phyloP scores from a whole-genome alignment of 1,284 basidiomycete species.

The Lentinus polychrous region DNA sequence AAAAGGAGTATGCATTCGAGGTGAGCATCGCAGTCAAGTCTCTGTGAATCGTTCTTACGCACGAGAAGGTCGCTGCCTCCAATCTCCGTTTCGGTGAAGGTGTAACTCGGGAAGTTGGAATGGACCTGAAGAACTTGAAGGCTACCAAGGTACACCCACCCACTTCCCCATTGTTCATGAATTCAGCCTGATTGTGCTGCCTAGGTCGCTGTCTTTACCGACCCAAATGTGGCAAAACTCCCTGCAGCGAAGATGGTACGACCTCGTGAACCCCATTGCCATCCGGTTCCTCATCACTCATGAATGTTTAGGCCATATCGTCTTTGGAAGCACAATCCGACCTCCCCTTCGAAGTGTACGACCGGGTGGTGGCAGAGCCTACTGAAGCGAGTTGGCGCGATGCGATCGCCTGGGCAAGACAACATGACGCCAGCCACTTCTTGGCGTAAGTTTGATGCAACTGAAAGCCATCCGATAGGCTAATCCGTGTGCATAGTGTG shows the following conservation, averaged over 20 bases:
- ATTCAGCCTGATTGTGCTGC: constrained; percentile 12
- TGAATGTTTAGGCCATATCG: constrained; percentile 53
- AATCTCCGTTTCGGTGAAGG: constrained; percentile 88
- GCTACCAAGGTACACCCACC: constrained; percentile 57
- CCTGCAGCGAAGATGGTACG: constrained; percentile 74
- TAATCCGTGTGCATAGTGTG: constrained; percentile 43
- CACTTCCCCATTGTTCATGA: constrained; percentile 7
- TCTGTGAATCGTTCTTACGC: constrained; percentile 2
- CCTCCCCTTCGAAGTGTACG: constrained; percentile 81
- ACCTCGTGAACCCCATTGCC: too few relatives aligned
- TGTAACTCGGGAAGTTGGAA: constrained; percentile 87
- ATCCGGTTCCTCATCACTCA: constrained; percentile 1
- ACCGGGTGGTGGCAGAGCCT: constrained; percentile 83
- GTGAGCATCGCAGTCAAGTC: constrained; percentile 33
- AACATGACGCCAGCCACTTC: constrained; percentile 89
- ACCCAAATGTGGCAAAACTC: constrained; percentile 78
- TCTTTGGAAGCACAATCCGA: constrained; percentile 68
- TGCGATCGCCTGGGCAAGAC: constrained; percentile 84
- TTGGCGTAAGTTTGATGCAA: constrained; percentile 57
- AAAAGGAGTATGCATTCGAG: constrained; percentile 97
- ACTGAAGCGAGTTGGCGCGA: constrained; percentile 85
- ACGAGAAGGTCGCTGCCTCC: constrained; percentile 77
- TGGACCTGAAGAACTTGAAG: constrained; percentile 90
- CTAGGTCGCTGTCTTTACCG: constrained; percentile 92
- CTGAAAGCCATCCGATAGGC: not conserved